Conservation (phyloP, 2,329 filamentous ascomycete genomes). For the Rhytidhysteron rufulum region DNA sequence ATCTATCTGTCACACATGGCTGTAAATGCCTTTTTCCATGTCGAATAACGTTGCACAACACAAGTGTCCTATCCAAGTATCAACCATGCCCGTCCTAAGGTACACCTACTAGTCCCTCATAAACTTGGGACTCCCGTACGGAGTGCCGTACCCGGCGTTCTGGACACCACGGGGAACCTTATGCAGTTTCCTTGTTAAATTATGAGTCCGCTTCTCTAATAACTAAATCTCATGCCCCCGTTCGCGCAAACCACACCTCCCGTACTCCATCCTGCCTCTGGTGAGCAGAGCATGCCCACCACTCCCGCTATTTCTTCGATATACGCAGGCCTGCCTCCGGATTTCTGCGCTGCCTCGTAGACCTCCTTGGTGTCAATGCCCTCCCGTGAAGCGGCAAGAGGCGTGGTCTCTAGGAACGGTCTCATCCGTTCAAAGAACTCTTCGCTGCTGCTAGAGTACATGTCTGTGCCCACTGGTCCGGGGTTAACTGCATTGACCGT, state of each 20-base stretch:
- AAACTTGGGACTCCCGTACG: no score
- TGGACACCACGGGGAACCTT: no score
- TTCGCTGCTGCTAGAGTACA: constrained; percentile 57
- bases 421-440: constrained; percentile 58
- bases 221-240: constrained; percentile 64
- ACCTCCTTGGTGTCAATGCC: constrained; percentile 60
- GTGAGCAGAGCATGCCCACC: constrained; percentile 69
- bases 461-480: constrained; percentile 60
- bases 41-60: no score
- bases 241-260: constrained; percentile 78
- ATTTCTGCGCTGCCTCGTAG: constrained; percentile 35
- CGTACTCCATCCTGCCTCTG: constrained; percentile 72
- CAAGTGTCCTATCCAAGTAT: no score
- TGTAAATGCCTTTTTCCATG: no score
- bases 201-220: no score
- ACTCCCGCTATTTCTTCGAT: constrained; percentile 70
- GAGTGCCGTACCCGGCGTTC: no score
- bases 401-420: constrained; percentile 60
- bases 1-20: no score
- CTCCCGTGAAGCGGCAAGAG: constrained; percentile 58
- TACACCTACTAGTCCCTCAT: no score
- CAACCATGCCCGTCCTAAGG: no score
- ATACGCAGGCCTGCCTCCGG: constrained; percentile 58
- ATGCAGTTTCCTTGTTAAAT: no score
- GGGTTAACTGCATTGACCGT: constrained; percentile 66